Evolutionary conservation across 2,329 filamentous ascomycete genomes (phyloP), one percentile per base, ranked within the genome.

Genomic region (Paracoccidioides brasiliensis): DNA sequence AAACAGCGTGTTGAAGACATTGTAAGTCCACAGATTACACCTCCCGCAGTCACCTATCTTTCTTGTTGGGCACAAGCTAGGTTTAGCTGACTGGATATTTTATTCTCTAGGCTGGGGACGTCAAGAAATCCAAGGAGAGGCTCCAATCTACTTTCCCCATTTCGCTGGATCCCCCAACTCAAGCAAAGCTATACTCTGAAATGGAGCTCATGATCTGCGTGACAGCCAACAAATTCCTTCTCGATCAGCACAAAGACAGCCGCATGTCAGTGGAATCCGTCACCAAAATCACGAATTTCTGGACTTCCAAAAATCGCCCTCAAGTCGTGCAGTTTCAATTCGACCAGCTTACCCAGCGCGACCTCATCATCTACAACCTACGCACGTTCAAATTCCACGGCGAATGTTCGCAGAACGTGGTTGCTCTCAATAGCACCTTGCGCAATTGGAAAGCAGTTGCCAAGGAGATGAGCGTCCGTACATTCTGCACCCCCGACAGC

Each of bases 301-400:
- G 76, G 76, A 67, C 64, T 37, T 67, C 69, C 1, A 76, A 75
- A 56, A 76, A 76, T 51, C 67, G 76, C 9, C 72, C 74, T 14
- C 68, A 70, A 43, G 76, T 79, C 28, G 66, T 72, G 7, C 74
- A 79, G 57, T 80, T 80, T 61, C 72, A 74, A 59, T 80, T 77
- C 60, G 76, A 79, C 61, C 74, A 78, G 62, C 64, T 64, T 22
- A 78, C 75, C 7, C 77, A 80, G 60, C 69, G 71, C 9, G 70
- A 74, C 22, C 63, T 80, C 4, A 72, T 80, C 55, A 60, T 69
- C 9, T 64, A 68, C 48, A 78, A 79, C 58, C 65, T 76, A 50
- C 65, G 70, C 14, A 71, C 64, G 5, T 67, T 80, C 58, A 63
- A 67, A 6, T 79, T 80, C 60, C 68, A 72, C 50, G 74, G 74